Conservation (phyloP, 495 filamentous ascomycete genomes). For the Talaromyces nanjingensis region DNA sequence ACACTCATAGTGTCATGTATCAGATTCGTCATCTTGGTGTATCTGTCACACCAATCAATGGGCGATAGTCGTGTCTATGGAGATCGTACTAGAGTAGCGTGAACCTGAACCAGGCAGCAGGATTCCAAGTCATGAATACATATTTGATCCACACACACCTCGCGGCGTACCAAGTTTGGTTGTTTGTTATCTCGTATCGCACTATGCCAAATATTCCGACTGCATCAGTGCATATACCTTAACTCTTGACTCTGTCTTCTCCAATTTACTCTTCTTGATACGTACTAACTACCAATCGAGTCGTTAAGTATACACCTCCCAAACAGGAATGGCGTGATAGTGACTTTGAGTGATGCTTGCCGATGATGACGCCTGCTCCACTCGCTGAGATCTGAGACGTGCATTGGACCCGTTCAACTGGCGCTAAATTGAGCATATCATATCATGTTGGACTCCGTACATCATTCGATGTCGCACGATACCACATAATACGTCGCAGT, state of each 20-base stretch:
- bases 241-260: neutral
- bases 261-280: neutral
- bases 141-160: neutral
- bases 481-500: neutral
- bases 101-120: neutral
- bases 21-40: neutral
- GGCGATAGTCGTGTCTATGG: neutral
- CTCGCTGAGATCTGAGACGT: conserved; percentile 5
- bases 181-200: neutral
- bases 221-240: neutral
- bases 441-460: neutral
- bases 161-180: neutral
- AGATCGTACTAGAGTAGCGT: neutral
- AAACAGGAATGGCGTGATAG: neutral
- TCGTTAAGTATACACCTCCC: neutral
- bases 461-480: neutral
- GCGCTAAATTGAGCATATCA: conserved; percentile 3
- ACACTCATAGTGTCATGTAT: neutral
- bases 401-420: neutral
- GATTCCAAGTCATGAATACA: neutral
- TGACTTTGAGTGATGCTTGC: neutral
- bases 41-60: neutral
- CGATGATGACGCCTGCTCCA: neutral
- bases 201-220: neutral
- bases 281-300: neutral